These are phyloP conservation scores for Coffea eugenioides DNA, from an alignment of 257 asterid genomes.

Conservation along the genomic window DNA sequence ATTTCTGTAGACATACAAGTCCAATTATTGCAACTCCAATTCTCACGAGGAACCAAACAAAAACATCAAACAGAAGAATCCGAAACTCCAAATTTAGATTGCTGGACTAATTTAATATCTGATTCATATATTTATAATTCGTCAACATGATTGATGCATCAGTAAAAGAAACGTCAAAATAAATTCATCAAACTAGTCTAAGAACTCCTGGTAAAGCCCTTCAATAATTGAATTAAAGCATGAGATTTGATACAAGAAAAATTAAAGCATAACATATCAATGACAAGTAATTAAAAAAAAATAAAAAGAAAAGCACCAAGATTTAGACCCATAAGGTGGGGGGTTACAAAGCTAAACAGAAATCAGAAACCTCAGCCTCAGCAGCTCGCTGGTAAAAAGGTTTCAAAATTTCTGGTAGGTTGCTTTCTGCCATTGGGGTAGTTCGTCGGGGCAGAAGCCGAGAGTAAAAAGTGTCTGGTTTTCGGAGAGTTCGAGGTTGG, in stretches of 20 bases:
- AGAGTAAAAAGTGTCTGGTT: background rate
- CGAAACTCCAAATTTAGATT: background rate
- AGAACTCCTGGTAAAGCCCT: background rate
- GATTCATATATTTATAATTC: background rate
- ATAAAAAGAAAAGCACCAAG: background rate
- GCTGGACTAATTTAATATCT: background rate
- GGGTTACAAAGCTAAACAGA: background rate
- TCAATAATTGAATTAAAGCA: slow-evolving; percentile 2
- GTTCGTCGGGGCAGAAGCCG: background rate
- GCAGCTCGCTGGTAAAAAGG: slow-evolving; percentile 76
- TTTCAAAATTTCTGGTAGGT: slow-evolving; percentile 46
- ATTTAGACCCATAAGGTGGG: background rate
- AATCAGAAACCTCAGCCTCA: slow-evolving; percentile 64
- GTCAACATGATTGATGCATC: background rate
- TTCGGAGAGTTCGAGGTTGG: background rate
- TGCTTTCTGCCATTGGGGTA: slow-evolving; percentile 32
- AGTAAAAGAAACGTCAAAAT: background rate
- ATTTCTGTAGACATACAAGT: background rate
- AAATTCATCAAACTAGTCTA: background rate
- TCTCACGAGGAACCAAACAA: background rate
- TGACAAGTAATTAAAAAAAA: background rate
- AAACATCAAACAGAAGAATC: too few relatives aligned
- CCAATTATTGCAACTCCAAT: background rate
- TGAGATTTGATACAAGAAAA: background rate
- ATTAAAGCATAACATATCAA: background rate